Conservation (phyloP, 2,329 filamentous ascomycete genomes). For the Pyrenochaeta sp. region DNA sequence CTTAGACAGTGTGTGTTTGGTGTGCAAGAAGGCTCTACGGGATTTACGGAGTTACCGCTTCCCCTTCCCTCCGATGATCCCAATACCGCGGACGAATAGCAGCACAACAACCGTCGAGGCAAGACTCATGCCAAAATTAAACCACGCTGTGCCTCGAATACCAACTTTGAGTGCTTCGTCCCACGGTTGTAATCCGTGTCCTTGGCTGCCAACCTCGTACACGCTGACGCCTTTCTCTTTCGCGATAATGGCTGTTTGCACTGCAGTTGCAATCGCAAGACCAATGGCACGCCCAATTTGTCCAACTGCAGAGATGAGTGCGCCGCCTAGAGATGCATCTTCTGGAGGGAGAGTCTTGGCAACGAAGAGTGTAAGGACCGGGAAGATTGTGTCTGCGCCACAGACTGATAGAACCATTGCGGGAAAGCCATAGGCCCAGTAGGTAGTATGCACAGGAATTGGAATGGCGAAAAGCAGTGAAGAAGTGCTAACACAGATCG, state of each 20-base stretch:
- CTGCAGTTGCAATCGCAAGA: slow-evolving; percentile 69
- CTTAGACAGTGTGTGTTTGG: no score
- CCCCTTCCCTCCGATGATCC: slow-evolving; percentile 21
- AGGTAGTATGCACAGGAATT: slow-evolving; percentile 66
- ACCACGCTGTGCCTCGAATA: slow-evolving; percentile 50
- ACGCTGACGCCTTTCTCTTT: slow-evolving; percentile 34
- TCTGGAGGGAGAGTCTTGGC: slow-evolving; percentile 67
- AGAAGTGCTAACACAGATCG: slow-evolving; percentile 61
- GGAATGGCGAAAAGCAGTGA: slow-evolving; percentile 70
- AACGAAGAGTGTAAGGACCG: slow-evolving; percentile 70
- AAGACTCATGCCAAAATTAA: slow-evolving; percentile 49
- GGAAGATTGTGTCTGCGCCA: slow-evolving; percentile 72
- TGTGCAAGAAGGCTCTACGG: not conserved
- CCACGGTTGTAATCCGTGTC: slow-evolving; percentile 22
- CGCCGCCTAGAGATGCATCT: slow-evolving; percentile 73
- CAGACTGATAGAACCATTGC: slow-evolving; percentile 72
- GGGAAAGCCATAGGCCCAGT: slow-evolving; percentile 72
- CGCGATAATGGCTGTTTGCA: slow-evolving; percentile 65
- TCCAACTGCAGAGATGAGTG: slow-evolving; percentile 70
- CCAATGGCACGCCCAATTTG: slow-evolving; percentile 72
- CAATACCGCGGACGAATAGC: slow-evolving; percentile 33
- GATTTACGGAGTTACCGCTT: not conserved
- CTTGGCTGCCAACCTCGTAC: slow-evolving; percentile 34
- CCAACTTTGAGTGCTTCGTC: slow-evolving; percentile 46
- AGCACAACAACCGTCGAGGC: slow-evolving; percentile 43